Base-by-base conservation (phyloP, 2,329 filamentous ascomycete genomes). In the Cladophialophora yegresii region DNA sequence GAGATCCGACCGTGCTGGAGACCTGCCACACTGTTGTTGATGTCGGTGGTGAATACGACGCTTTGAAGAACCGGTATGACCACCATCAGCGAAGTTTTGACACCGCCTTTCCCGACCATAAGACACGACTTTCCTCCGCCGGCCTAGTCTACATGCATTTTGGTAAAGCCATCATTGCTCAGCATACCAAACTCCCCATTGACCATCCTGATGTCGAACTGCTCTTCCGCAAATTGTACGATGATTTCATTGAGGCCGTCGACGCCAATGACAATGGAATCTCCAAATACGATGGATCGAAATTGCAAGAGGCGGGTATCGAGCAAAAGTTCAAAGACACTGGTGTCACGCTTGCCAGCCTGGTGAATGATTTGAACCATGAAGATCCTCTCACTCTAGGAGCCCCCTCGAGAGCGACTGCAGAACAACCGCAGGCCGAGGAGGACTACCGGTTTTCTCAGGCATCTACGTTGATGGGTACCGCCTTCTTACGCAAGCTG, bases 191-290 rank as follows among this genome's bases (percentile, higher is more conserved):
- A 5, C 78, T 88, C 30, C 75, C 83, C 12, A 80, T 87, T 69
- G 86, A 88, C 60, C 82, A 84, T 69, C 77, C 86, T 50, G 88
- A 92, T 70, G 88, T 95, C 51, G 82, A 84, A 47, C 78, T 96
- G 32, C 82, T 99, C 61, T 96, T 90, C 82, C 83, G 87, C 73
- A 97, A 97, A 82, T 80, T 99, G 57, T 99, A 99, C 83, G 87
- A 89, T 71, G 89, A 89, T 77, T 97, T 98, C 77, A 84, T 99
- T 75, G 95, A 99, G 82, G 92, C 95, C 1, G 88, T 99, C 62
- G 95, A 99, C 78, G 95, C 93, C 63, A 93, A 99, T 79, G 95
- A 99, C 83, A 99, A 99, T 77, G 95, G 95, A 71, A 89, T 99
- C 75, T 88, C 88, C 28, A 84, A 83, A 64, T 96, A 96, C 79